These are phyloP conservation scores for Acer saccharum DNA, from an alignment of 345 rosid genomes.

Conservation along the genomic window DNA sequence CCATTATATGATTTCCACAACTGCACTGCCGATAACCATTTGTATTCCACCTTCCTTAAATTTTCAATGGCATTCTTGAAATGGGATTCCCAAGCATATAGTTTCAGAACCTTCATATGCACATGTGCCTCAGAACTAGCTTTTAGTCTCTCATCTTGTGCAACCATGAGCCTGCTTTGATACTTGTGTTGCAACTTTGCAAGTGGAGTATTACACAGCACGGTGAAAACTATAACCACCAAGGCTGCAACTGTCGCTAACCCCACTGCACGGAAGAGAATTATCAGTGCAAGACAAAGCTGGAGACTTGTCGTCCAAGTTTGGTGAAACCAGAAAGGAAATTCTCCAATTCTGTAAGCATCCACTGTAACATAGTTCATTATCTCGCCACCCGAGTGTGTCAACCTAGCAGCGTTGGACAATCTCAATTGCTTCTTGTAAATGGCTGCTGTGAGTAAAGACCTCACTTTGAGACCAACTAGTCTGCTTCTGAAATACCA, in stretches of 20 bases:
- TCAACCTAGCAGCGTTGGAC: conserved; percentile 70
- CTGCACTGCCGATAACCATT: conserved; percentile 80
- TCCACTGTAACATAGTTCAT: conserved; percentile 92
- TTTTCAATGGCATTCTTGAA: conserved; percentile 80
- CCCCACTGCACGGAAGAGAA: conserved; percentile 83
- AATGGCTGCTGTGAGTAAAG: conserved; percentile 77
- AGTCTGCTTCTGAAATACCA: conserved; percentile 90
- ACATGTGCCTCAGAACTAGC: conserved; percentile 81
- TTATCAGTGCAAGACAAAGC: conserved; percentile 69
- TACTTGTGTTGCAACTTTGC: conserved; percentile 90
- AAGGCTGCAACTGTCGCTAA: conserved; percentile 85
- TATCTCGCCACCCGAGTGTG: conserved; percentile 88
- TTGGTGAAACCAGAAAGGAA: conserved; percentile 96
- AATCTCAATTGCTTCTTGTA: conserved; percentile 82
- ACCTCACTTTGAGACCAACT: conserved; percentile 76
- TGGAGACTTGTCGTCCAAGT: conserved; percentile 91
- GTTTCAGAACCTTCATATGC: conserved; percentile 90
- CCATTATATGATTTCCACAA: conserved; percentile 61
- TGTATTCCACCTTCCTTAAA: conserved; percentile 59
- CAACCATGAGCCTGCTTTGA: conserved; percentile 73
- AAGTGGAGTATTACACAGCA: conserved; percentile 82
- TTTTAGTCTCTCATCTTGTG: conserved; percentile 81
- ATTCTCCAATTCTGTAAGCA: conserved; percentile 92
- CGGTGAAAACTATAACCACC: conserved; percentile 69
- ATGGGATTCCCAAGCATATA: conserved; percentile 93